Base-by-base conservation (phyloP, 805 yeast genomes). In the Wickerhamomyces ciferrii region DNA sequence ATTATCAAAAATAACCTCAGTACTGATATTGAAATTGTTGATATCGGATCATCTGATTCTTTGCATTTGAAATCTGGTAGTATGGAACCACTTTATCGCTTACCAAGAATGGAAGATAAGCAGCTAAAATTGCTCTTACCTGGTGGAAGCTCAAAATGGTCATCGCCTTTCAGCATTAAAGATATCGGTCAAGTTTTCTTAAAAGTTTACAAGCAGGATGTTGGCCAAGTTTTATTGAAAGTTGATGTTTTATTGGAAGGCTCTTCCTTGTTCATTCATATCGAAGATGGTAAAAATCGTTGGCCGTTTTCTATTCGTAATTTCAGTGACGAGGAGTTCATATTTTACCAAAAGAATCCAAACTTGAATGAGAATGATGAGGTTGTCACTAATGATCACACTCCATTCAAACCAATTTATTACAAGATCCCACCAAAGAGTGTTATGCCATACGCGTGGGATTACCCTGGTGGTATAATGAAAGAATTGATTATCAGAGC, bases 381-480 rank as follows among this genome's bases (percentile, higher is more conserved):
- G 18, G 75, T 75, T 44, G 65, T 72, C 11, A 72, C 71, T 3
- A 74, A 68, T 24, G 60, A 69, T 1, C 81, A 76, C 1, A 70
- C 72, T 3, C 74, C 76, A 13, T 91, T 84, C 66, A 82, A 79
- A 51, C 97, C 97, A 0, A 74, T 89, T 11, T 81, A 75, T 57
- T 94, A 92, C 62, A 76, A 79, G 41, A 74, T 95, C 13, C 97
- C 98, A 0, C 81, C 96, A 1, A 81, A 80, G 58, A 87, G 96
- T 66, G 96, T 89, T 2, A 94, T 94, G 98, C 97, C 98, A 0
- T 94, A 94, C 63, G 88, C 99, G 0, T 94, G 97, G 91, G 99
- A 94, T 62, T 94, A 78, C 66, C 99, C 99, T 1, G 89, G 95
- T 44, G 97, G 96, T 0, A 69, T 78, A 10, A 76, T 84, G 41